Conservation (phyloP, 2,329 filamentous ascomycete genomes). For the Curvularia verruculosa region DNA sequence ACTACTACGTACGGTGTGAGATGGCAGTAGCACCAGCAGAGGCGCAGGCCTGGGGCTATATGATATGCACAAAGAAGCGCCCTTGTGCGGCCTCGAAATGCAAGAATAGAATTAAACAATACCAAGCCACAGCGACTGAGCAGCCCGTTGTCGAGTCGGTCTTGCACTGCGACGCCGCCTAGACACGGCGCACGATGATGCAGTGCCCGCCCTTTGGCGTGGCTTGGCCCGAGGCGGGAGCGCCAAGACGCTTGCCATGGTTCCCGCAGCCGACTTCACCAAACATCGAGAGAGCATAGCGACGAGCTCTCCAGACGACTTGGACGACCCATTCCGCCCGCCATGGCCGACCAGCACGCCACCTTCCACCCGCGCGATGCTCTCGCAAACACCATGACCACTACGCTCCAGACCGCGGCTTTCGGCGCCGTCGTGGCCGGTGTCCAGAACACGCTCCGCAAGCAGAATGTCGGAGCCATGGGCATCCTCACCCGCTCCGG, state of each 20-base stretch:
- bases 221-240: slow-evolving; percentile 1
- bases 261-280: slow-evolving; percentile 13
- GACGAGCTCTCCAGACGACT: slow-evolving; percentile 21
- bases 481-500: slow-evolving; percentile 82
- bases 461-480: slow-evolving; percentile 79
- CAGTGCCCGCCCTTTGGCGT: slow-evolving; percentile 1
- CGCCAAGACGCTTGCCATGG: slow-evolving; percentile 16
- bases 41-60: not conserved
- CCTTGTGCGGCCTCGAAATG: not conserved
- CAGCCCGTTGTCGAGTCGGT: not conserved
- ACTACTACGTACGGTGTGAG: slow-evolving; percentile 9
- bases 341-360: slow-evolving; percentile 44
- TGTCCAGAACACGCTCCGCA: slow-evolving; percentile 84
- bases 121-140: not conserved
- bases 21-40: not conserved
- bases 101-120: no score
- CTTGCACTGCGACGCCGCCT: slow-evolving; percentile 1
- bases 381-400: slow-evolving; percentile 68
- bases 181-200: slow-evolving; percentile 19
- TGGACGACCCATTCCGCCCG: slow-evolving; percentile 33
- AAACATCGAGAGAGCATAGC: slow-evolving; percentile 5
- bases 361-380: slow-evolving; percentile 77
- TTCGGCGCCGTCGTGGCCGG: slow-evolving; percentile 75
- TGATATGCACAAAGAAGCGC: not conserved
- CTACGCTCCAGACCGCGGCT: slow-evolving; percentile 67